Percentiles rank a stretch among this genome's conserved stretches.
Evolutionary conservation across 2,329 filamentous ascomycete genomes (phyloP).

Genomic region (Pseudogymnoascus verrucosus): DNA sequence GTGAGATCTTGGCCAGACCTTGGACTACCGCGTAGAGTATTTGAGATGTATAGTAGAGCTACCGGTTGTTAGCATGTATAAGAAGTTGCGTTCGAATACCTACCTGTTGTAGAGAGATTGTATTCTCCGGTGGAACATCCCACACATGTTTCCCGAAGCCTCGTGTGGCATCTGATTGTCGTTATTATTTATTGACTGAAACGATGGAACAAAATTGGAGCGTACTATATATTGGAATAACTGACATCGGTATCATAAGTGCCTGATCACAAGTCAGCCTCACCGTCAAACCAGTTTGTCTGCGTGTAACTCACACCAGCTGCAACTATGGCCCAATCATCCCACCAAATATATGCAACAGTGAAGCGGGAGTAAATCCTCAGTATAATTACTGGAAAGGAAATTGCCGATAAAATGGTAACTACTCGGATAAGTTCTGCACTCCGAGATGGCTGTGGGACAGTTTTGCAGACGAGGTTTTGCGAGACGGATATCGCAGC

Average conservation of each 20-base stretch:
- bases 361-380: constrained; percentile 15
- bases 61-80: not conserved
- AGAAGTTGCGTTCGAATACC: too few relatives aligned
- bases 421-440: constrained; percentile 10
- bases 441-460: constrained; percentile 12
- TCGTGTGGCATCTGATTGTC: constrained; percentile 9
- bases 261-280: not conserved
- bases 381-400: constrained; percentile 14
- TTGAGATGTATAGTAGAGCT: constrained; percentile 19
- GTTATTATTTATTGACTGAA: too few relatives aligned
- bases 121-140: constrained; percentile 13
- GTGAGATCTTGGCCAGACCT: constrained; percentile 17
- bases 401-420: constrained; percentile 14
- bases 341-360: constrained; percentile 16
- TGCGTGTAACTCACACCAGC: constrained; percentile 12
- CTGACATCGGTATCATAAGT: constrained; percentile 14
- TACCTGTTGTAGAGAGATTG: constrained; percentile 14
- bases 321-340: constrained; percentile 16
- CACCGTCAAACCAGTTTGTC: too few relatives aligned
- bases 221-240: constrained; percentile 14
- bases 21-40: constrained; percentile 17
- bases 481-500: constrained; percentile 11
- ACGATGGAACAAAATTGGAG: too few relatives aligned
- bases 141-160: constrained; percentile 17
- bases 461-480: constrained; percentile 13